Conservation (phyloP, 2,329 filamentous ascomycete genomes). For the Phyllosticta capitalensis region DNA sequence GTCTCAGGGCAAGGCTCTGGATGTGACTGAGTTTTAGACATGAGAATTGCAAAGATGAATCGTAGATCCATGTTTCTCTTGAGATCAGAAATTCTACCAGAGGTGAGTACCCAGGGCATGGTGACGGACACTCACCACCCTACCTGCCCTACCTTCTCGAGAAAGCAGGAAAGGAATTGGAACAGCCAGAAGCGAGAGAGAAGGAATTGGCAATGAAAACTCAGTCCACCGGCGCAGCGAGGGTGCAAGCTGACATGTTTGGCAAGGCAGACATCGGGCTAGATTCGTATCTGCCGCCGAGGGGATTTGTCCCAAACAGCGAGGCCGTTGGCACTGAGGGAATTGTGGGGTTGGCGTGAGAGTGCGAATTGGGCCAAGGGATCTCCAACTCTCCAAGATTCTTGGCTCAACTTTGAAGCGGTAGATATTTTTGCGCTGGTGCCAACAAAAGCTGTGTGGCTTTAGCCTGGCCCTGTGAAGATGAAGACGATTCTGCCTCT, state of each 20-base stretch:
- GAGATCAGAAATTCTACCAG: too few relatives aligned
- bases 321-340: not conserved
- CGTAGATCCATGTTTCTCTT: too few relatives aligned
- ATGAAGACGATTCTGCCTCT: not conserved
- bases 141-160: not conserved
- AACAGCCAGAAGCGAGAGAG: not conserved
- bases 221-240: not conserved
- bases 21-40: too few relatives aligned
- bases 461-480: not conserved
- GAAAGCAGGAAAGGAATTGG: not conserved
- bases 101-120: too few relatives aligned
- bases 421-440: not conserved
- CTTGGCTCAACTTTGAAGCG: not conserved
- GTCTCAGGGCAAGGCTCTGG: too few relatives aligned
- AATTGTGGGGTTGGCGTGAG: not conserved
- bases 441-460: not conserved
- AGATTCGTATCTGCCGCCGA: not conserved
- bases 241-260: not conserved
- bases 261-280: not conserved
- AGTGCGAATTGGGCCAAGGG: not conserved
- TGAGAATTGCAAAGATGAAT: too few relatives aligned
- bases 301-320: not conserved
- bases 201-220: not conserved
- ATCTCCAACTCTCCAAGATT: not conserved
- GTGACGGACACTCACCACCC: not conserved